phyloP scores from a whole-genome alignment of 495 filamentous ascomycete genomes.

The Penicillium mononematosum region DNA sequence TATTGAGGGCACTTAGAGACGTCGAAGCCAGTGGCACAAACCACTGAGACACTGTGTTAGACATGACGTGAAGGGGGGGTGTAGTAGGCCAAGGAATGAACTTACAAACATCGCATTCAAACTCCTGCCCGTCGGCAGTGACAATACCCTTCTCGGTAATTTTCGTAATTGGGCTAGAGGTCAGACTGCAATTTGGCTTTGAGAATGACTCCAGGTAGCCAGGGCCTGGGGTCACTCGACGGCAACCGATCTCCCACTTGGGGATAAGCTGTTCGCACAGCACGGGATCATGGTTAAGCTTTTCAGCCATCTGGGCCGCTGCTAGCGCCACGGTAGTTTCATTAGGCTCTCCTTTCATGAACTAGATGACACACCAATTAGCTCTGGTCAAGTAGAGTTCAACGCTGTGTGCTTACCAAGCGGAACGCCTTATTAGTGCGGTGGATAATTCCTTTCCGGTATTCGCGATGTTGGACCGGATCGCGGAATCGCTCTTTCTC shows the following conservation, averaged over 20 bases:
- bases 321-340: slow-evolving; percentile 19
- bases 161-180: slow-evolving; percentile 27
- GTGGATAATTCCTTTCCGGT: slow-evolving; percentile 34
- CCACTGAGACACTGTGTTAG: not conserved
- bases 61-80: not conserved
- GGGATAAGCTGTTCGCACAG: slow-evolving; percentile 45
- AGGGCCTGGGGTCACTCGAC: slow-evolving; percentile 46
- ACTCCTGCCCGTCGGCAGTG: slow-evolving; percentile 36
- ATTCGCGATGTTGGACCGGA: slow-evolving; percentile 9
- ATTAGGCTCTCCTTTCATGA: slow-evolving; percentile 27
- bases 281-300: slow-evolving; percentile 35
- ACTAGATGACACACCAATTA: slow-evolving; percentile 11
- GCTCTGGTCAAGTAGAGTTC: not conserved
- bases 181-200: slow-evolving; percentile 30
- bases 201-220: slow-evolving; percentile 44
- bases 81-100: not conserved
- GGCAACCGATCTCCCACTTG: slow-evolving; percentile 47
- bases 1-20: slow-evolving; percentile 40
- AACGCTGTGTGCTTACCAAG: slow-evolving; percentile 16
- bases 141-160: slow-evolving; percentile 45
- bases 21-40: slow-evolving; percentile 1
- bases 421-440: slow-evolving; percentile 34
- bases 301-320: slow-evolving; percentile 34
- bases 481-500: slow-evolving; percentile 20
- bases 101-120: slow-evolving; percentile 46